Conservation (phyloP, 352 stramenopile species). For the Phytophthora pini region DNA sequence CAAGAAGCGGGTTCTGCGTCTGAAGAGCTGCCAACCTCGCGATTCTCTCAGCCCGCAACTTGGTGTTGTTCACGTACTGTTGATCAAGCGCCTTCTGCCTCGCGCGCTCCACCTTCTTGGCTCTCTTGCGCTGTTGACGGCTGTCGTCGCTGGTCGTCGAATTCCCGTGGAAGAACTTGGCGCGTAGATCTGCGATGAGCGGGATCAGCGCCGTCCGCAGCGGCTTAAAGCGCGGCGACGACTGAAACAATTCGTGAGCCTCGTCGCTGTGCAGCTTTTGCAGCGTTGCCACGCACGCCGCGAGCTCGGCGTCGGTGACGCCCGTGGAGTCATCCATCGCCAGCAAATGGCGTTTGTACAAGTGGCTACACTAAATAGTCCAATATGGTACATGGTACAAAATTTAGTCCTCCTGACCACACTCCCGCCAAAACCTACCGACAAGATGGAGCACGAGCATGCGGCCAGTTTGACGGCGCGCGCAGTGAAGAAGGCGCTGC, state of each 20-base stretch:
- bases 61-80: slow-evolving; percentile 85
- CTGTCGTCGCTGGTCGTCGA: slow-evolving; percentile 46
- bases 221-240: slow-evolving; percentile 56
- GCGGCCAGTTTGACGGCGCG: slow-evolving; percentile 68
- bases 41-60: slow-evolving; percentile 70
- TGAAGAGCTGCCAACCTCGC: slow-evolving; percentile 63
- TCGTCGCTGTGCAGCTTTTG: slow-evolving; percentile 56
- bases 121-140: slow-evolving; percentile 71
- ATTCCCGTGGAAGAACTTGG: slow-evolving; percentile 70
- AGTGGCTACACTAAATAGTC: neutral
- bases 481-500: slow-evolving; percentile 72
- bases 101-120: slow-evolving; percentile 71
- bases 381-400: neutral
- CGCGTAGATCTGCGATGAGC: slow-evolving; percentile 64
- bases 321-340: slow-evolving; percentile 20
- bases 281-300: slow-evolving; percentile 60
- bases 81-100: slow-evolving; percentile 73
- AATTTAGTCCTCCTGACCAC: neutral
- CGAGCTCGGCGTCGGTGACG: slow-evolving; percentile 62
- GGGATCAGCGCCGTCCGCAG: slow-evolving; percentile 70
- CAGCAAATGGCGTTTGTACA: neutral
- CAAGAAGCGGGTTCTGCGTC: slow-evolving; percentile 59
- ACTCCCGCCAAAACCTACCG: slow-evolving; percentile 6
- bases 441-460: slow-evolving; percentile 74
- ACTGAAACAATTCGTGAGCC: slow-evolving; percentile 57